Conservation (phyloP, 805 yeast genomes). For the Kazachstania africana region DNA sequence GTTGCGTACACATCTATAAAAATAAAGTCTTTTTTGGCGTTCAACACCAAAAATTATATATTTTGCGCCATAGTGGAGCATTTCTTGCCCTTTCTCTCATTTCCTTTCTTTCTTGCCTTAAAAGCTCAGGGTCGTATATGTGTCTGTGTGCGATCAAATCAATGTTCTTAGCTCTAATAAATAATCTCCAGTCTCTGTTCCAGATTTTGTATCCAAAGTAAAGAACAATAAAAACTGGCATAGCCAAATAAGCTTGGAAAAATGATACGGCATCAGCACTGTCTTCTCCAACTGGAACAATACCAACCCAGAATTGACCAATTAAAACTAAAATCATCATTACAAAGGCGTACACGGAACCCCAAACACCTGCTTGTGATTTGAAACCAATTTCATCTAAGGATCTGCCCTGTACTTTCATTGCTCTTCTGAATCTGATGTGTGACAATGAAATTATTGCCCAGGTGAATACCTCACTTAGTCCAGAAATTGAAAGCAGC, state of each 20-base stretch:
- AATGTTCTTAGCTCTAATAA: conserved; percentile 36
- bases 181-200: conserved; percentile 31
- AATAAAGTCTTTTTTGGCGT: not conserved
- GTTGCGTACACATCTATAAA: too few relatives aligned
- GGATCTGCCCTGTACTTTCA: conserved; percentile 54
- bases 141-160: conserved; percentile 57
- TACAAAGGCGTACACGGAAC: conserved; percentile 50
- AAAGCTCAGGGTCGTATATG: conserved; percentile 40
- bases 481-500: conserved; percentile 53
- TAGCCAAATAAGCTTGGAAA: conserved; percentile 55
- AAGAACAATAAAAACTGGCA: conserved; percentile 47
- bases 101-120: conserved; percentile 41
- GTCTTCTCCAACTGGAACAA: conserved; percentile 54
- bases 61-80: conserved; percentile 38
- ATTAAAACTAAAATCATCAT: conserved; percentile 50
- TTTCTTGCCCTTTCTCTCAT: conserved; percentile 33
- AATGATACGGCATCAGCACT: conserved; percentile 43
- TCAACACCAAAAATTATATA: conserved; percentile 38
- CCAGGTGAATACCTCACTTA: conserved; percentile 55
- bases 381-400: conserved; percentile 55
- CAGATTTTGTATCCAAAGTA: conserved; percentile 49
- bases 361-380: conserved; percentile 57
- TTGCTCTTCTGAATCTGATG: conserved; percentile 52
- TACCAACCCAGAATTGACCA: conserved; percentile 76
- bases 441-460: conserved; percentile 47